Base-by-base conservation (phyloP, 2,329 filamentous ascomycete species). In the Colletotrichum eleusines region DNA sequence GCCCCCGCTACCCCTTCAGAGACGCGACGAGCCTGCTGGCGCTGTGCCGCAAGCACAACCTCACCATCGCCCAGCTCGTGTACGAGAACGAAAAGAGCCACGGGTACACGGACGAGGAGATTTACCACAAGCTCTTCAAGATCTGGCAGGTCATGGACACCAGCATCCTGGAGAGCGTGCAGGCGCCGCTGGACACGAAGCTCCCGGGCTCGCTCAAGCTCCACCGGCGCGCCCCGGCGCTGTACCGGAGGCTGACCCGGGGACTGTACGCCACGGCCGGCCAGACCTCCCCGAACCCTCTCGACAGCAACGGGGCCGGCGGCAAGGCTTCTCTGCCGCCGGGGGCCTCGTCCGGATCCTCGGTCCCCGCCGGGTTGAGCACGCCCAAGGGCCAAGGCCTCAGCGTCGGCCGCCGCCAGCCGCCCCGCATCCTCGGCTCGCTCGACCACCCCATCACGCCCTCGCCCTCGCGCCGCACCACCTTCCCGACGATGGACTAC, bases 101-200 rank as follows among this genome's bases (percentile, higher is more conserved):
- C 5, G 84, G 84, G 11, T 85, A 86, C 66, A 83, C 82, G 0
- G 84, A 86, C 55, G 83, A 85, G 12, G 83, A 86, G 23, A 85
- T 86, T 51, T 79, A 80, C 63, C 75, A 80, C n/a, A 86, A 85
- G 74, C 63, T 86, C 14, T 81, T 83, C 69, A 80, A 81, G 42
- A 86, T 86, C 65, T 86, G 84, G 84, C 79, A 85, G 40, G 84
- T 86, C 59, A 86, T 86, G 84, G 84, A 86, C 63, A 79, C 82
- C 23, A 86, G 84, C 63, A 86, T 86, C 63, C 78, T 84, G 0
- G 84, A 86, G 66, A 83, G 83, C 55, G 84, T 86, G 2, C 83
- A 84, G 70, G 83, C 84, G 1, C 81, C 83, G 0, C 66, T 80
- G 0, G 81, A 84, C 59, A 74, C 81, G 0, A 80, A 76, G 1